phyloP scores from a whole-genome alignment of 2,329 filamentous ascomycete species.

The Capronia coronata region DNA sequence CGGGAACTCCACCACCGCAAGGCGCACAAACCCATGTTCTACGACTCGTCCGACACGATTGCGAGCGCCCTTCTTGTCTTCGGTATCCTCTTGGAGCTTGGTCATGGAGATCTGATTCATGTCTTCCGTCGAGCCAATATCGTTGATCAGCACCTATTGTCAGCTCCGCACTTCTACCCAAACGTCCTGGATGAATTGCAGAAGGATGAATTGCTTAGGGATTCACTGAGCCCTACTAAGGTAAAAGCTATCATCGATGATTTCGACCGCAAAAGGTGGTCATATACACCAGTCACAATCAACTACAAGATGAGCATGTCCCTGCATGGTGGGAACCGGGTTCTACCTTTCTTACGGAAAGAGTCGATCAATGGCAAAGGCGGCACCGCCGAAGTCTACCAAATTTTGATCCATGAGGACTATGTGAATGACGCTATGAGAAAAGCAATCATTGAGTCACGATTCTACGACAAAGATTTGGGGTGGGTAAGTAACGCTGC shows the following conservation, averaged over 20 bases:
- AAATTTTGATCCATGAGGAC: conserved; percentile 10
- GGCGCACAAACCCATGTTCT: not conserved
- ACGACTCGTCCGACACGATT: too few relatives aligned
- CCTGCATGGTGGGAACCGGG: conserved; percentile 7
- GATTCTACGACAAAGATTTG: too few relatives aligned
- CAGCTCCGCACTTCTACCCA: too few relatives aligned
- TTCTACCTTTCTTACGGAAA: conserved; percentile 28
- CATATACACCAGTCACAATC: conserved; percentile 26
- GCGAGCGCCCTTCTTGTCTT: too few relatives aligned
- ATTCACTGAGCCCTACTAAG: conserved; percentile 1
- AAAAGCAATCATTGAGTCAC: too few relatives aligned
- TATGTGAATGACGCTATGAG: not conserved
- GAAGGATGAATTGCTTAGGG: too few relatives aligned
- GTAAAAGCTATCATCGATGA: conserved; percentile 11
- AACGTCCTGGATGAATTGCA: too few relatives aligned
- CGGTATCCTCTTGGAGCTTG: too few relatives aligned
- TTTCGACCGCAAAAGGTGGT: conserved; percentile 28
- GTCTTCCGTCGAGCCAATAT: too few relatives aligned
- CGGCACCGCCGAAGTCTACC: conserved; percentile 30
- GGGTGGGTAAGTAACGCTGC: not conserved
- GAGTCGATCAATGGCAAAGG: conserved; percentile 29
- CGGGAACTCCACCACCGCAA: not conserved
- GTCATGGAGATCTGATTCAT: too few relatives aligned
- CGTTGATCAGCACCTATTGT: too few relatives aligned
- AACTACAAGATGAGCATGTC: conserved; percentile 15